Base-by-base conservation (phyloP, 495 filamentous ascomycete genomes). In the Hypoxylon intermedium region DNA sequence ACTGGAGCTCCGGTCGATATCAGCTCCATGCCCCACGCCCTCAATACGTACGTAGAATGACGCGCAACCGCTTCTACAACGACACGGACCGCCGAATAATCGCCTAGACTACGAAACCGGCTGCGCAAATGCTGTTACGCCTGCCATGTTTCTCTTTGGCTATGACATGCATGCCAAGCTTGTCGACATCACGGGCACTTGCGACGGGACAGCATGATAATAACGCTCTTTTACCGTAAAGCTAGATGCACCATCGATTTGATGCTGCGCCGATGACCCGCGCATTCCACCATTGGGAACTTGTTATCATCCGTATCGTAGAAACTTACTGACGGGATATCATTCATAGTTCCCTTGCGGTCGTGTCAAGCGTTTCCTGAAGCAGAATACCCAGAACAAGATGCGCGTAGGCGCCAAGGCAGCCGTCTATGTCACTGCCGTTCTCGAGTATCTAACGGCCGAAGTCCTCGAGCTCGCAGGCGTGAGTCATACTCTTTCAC, bases 331-430 rank as follows among this genome's bases (percentile, higher is more conserved):
- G 67, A 84, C 64, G 63, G 63, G 34, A 15, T 45, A 20, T 31
- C 19, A 33, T 48, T 19, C 63, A 56, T 73, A 98, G 95, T 98
- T 98, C 79, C 94, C 94, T 34, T 98, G 94, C 74, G 94, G 94
- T 78, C 95, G 94, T 88, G 93, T 98, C 72, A 98, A 98, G 87
- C 93, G 94, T 80, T 97, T 97, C 82, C 81, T 98, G 72, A 97
- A 97, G 85, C 94, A 94, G 77, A 97, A 96, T 79, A 98, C 94
- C 19, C 94, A 97, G 69, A 95, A 96, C 78, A 98, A 98, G 84
- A 98, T 97, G 92, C 93, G 94, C 79, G 95, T 98, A 64, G 95
- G 94, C 68, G 94, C 94, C 66, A 98, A 98, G 82, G 94, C 94
- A 54, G 92, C 94, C 51, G 94, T 98, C 71, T 98, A 98, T 75